phyloP scores from a whole-genome alignment of 2,329 filamentous ascomycete species.

The Cytospora paraplurivora region DNA sequence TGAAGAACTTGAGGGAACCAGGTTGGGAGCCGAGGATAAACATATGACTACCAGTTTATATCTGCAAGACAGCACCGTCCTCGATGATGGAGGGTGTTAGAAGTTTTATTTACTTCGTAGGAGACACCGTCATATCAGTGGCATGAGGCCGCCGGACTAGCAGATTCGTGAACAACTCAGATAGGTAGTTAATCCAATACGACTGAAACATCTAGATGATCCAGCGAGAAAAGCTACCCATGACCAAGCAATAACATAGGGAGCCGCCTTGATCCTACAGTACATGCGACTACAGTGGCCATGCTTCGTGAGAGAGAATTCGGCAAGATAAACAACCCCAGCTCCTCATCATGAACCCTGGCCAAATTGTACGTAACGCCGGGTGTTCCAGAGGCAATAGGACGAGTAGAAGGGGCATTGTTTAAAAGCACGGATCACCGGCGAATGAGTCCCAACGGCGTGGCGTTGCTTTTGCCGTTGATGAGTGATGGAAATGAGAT shows the following conservation, averaged over 20 bases:
- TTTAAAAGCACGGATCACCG: conserved; percentile 3
- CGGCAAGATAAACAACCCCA: too few relatives aligned
- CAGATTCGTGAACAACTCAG: not conserved
- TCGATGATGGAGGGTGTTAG: not conserved
- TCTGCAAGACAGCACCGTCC: not conserved
- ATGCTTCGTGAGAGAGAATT: too few relatives aligned
- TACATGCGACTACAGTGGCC: too few relatives aligned
- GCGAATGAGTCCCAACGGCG: conserved; percentile 12
- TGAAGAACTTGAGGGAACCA: not conserved
- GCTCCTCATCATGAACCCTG: too few relatives aligned
- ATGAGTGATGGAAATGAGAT: not conserved
- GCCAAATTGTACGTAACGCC: too few relatives aligned
- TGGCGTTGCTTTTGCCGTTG: conserved; percentile 6
- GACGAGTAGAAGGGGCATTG: too few relatives aligned
- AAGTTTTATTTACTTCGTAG: conserved; percentile 11
- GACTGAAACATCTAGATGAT: too few relatives aligned
- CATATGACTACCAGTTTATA: not conserved
- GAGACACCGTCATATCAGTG: conserved; percentile 3
- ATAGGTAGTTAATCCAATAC: too few relatives aligned
- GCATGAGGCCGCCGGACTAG: conserved; percentile 13
- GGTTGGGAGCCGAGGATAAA: not conserved
- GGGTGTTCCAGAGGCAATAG: too few relatives aligned
- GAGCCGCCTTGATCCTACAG: too few relatives aligned
- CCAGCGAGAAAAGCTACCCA: too few relatives aligned
- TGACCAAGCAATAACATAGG: too few relatives aligned